These are phyloP conservation scores for Ophiocordyceps unilateralis DNA, from an alignment of 2,329 filamentous ascomycete genomes.

Conservation along the genomic window DNA sequence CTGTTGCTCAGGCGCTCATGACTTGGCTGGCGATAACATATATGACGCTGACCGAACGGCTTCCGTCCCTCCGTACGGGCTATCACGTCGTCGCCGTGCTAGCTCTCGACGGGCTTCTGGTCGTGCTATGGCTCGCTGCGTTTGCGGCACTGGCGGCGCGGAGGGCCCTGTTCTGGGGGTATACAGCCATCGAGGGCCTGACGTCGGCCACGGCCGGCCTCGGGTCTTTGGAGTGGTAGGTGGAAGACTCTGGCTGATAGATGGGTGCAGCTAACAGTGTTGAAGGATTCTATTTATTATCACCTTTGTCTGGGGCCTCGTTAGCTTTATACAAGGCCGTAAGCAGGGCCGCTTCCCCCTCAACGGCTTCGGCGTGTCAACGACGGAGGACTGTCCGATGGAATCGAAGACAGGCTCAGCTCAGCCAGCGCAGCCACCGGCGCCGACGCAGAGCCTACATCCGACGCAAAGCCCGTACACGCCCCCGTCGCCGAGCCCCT, in stretches of 20 bases:
- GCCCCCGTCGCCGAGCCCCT: background rate
- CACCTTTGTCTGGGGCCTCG: constrained; percentile 17
- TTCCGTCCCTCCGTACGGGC: constrained; percentile 12
- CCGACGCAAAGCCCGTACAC: constrained; percentile 3
- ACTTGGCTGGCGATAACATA: constrained; percentile 28
- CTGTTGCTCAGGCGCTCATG: constrained; percentile 19
- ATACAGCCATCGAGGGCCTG: constrained; percentile 13
- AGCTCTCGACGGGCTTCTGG: constrained; percentile 23
- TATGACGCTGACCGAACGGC: constrained; percentile 22
- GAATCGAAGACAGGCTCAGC: constrained; percentile 15
- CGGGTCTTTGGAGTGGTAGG: constrained; percentile 25
- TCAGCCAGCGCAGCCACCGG: constrained; percentile 7
- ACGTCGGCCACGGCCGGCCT: constrained; percentile 24
- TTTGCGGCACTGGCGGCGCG: constrained; percentile 21
- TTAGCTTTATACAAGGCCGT: constrained; percentile 18
- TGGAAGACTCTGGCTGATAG: background rate
- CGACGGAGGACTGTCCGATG: constrained; percentile 10
- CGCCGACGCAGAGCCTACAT: constrained; percentile 6
- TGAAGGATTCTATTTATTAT: constrained; percentile 20
- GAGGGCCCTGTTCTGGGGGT: constrained; percentile 18
- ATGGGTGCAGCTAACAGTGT: background rate
- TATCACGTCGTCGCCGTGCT: constrained; percentile 29
- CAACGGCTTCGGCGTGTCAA: constrained; percentile 2
- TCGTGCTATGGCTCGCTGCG: constrained; percentile 30
- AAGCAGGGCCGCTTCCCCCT: constrained; percentile 19